phyloP scores from a whole-genome alignment of 495 filamentous ascomycete species.

The Cercophora samala region DNA sequence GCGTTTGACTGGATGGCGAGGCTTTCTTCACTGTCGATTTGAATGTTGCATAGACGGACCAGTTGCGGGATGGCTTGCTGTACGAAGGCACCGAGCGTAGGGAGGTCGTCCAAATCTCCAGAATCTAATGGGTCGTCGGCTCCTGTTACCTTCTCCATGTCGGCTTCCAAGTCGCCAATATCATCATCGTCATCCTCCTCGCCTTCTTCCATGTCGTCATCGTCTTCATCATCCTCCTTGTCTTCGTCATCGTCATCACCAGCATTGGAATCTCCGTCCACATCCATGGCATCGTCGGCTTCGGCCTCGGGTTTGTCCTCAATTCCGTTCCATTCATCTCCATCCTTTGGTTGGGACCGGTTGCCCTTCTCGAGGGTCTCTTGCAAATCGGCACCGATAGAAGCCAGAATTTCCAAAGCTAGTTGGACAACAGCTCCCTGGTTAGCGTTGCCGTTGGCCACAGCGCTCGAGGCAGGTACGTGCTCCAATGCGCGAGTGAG shows the following conservation, averaged over 20 bases:
- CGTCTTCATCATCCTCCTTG: slow-evolving; percentile 32
- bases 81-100: slow-evolving; percentile 48
- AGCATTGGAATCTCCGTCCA: slow-evolving; percentile 32
- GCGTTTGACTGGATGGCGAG: slow-evolving; percentile 45
- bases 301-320: slow-evolving; percentile 34
- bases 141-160: slow-evolving; percentile 57
- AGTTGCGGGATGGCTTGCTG: slow-evolving; percentile 49
- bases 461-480: slow-evolving; percentile 21
- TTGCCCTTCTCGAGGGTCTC: slow-evolving; percentile 42
- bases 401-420: slow-evolving; percentile 55
- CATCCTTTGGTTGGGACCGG: slow-evolving; percentile 22
- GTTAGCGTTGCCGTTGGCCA: slow-evolving; percentile 31
- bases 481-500: slow-evolving; percentile 40
- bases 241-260: slow-evolving; percentile 35
- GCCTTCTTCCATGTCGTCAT: slow-evolving; percentile 32
- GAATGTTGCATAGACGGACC: slow-evolving; percentile 38
- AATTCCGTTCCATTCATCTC: slow-evolving; percentile 32
- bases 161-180: slow-evolving; percentile 51
- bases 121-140: slow-evolving; percentile 41
- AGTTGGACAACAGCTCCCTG: slow-evolving; percentile 42
- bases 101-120: slow-evolving; percentile 39
- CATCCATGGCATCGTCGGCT: slow-evolving; percentile 22
- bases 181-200: slow-evolving; percentile 44
- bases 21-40: slow-evolving; percentile 23
- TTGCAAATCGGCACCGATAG: slow-evolving; percentile 55